phyloP scores from a whole-genome alignment of 495 filamentous ascomycete species.

The Hypomontagnella submonticulosa region DNA sequence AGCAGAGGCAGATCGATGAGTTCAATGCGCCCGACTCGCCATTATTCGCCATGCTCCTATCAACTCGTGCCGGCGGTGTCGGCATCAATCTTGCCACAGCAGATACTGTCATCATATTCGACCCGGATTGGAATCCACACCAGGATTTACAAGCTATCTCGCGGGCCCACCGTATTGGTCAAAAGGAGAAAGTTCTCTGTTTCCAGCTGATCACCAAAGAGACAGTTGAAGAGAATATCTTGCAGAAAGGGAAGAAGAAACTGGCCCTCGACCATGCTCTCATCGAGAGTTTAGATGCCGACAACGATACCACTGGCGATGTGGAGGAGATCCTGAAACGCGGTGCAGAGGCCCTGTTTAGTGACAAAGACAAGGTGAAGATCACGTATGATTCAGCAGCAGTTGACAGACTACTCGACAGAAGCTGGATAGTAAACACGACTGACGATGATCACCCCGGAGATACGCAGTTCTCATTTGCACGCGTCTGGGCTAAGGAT shows the following conservation, averaged over 20 bases:
- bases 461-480: slow-evolving; percentile 87
- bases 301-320: slow-evolving; percentile 78
- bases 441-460: slow-evolving; percentile 67
- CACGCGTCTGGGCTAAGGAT: slow-evolving; percentile 92
- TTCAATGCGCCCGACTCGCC: slow-evolving; percentile 88
- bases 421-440: slow-evolving; percentile 81
- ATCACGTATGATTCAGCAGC: slow-evolving; percentile 83
- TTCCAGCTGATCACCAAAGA: slow-evolving; percentile 92
- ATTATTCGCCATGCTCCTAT: slow-evolving; percentile 89
- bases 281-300: slow-evolving; percentile 86
- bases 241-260: slow-evolving; percentile 96
- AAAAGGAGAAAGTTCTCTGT: slow-evolving; percentile 93
- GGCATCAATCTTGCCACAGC: slow-evolving; percentile 98
- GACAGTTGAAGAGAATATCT: slow-evolving; percentile 92
- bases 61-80: slow-evolving; percentile 93
- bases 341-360: slow-evolving; percentile 87
- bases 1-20: slow-evolving; percentile 91
- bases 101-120: slow-evolving; percentile 97
- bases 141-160: slow-evolving; percentile 97
- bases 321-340: slow-evolving; percentile 89
- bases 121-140: slow-evolving; percentile 98
- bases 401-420: slow-evolving; percentile 88
- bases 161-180: slow-evolving; percentile 93
- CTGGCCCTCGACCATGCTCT: slow-evolving; percentile 92
- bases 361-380: slow-evolving; percentile 68